These are phyloP conservation scores for Boletus rex-veris DNA, from an alignment of 768 basidiomycete genomes.

Conservation along the genomic window DNA sequence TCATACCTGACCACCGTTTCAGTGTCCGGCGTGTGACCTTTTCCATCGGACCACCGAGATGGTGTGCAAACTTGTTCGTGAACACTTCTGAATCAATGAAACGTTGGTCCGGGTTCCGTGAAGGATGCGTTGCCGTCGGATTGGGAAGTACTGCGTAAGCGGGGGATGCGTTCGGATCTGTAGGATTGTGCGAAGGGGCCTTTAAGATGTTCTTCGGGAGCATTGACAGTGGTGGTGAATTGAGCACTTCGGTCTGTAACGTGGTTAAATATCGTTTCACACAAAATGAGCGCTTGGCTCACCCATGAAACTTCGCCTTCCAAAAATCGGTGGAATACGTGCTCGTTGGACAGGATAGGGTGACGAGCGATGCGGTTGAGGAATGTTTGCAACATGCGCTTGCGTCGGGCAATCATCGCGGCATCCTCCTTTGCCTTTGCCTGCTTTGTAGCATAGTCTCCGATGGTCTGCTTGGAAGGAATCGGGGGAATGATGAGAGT, in stretches of 20 bases:
- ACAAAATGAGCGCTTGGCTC: conserved; percentile 22
- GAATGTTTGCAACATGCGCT: conserved; percentile 94
- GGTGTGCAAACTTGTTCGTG: conserved; percentile 91
- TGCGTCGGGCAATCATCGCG: conserved; percentile 84
- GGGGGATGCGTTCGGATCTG: conserved; percentile 65
- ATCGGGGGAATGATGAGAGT: conserved; percentile 97
- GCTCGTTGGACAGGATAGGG: conserved; percentile 94
- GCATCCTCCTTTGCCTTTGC: conserved; percentile 96
- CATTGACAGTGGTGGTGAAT: conserved; percentile 86
- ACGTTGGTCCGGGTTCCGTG: conserved; percentile 91
- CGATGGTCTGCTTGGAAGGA: conserved; percentile 91
- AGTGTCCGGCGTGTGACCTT: conserved; percentile 89
- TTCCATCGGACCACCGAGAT: conserved; percentile 91
- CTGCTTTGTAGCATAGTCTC: conserved; percentile 97
- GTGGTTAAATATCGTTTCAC: conserved; percentile 3
- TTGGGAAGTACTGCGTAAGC: conserved; percentile 86
- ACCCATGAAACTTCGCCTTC: conserved; percentile 98
- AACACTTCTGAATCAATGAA: conserved; percentile 96
- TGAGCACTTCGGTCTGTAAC: conserved; percentile 79
- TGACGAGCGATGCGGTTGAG: conserved; percentile 86
- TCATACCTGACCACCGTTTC: conserved; percentile 91
- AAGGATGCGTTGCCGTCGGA: conserved; percentile 82
- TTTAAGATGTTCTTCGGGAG: conserved; percentile 95
- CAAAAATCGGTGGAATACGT: conserved; percentile 93
- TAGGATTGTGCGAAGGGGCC: conserved; percentile 93